Evolutionary conservation across 169 alveolate genomes (phyloP).

Genomic region (Babesia sp.): DNA sequence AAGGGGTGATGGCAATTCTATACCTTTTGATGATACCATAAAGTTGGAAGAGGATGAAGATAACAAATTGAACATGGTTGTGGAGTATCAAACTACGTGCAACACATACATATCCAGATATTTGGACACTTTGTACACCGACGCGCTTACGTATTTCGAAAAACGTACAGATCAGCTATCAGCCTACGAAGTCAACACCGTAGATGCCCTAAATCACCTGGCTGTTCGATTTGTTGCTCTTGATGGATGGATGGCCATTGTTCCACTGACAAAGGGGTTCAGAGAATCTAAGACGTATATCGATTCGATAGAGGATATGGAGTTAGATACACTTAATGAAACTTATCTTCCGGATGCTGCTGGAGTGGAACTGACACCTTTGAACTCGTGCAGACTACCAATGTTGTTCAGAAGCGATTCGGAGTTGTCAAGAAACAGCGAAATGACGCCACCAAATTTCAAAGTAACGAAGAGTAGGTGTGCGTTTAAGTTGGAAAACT

Average conservation of each 20-base stretch:
- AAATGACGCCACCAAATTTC: background rate
- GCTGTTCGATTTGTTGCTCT: slow-evolving; percentile 57
- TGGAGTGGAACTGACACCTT: background rate
- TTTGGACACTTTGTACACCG: slow-evolving; percentile 35
- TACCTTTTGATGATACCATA: slow-evolving; percentile 20
- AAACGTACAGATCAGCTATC: slow-evolving; percentile 12
- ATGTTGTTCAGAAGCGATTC: slow-evolving; percentile 2
- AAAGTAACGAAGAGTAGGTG: background rate
- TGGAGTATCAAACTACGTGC: slow-evolving; percentile 31
- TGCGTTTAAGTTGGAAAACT: slow-evolving; percentile 22
- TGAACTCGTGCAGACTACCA: slow-evolving; percentile 6
- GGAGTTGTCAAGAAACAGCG: background rate
- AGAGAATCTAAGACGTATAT: background rate
- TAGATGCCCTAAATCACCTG: slow-evolving; percentile 40
- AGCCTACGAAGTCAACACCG: slow-evolving; percentile 15
- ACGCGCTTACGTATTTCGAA: slow-evolving; percentile 46
- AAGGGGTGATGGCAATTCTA: slow-evolving; percentile 33
- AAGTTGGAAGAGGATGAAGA: slow-evolving; percentile 32
- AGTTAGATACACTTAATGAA: background rate
- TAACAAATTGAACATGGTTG: slow-evolving; percentile 28
- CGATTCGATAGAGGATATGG: background rate
- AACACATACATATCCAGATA: slow-evolving; percentile 39
- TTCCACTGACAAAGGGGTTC: slow-evolving; percentile 48
- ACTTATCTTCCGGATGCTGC: background rate
- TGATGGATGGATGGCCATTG: slow-evolving; percentile 27